Base-by-base conservation (phyloP, 805 yeast species). In the Kuraishia cidri region DNA sequence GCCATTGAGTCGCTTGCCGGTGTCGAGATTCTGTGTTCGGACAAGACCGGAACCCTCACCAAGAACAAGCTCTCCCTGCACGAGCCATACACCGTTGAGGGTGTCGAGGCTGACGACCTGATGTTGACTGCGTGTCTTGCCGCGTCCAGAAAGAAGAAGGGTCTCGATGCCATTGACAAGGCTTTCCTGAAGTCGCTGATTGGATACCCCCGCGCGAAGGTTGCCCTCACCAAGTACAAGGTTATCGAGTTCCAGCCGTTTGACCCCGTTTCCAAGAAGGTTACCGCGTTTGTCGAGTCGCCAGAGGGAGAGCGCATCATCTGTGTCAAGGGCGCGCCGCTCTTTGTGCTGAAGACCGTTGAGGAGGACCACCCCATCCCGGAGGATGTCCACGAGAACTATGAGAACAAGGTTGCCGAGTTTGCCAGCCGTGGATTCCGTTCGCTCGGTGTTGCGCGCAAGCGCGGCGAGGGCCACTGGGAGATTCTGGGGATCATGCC, bases 391-490 rank as follows among this genome's bases (percentile, higher is more conserved):
- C 83, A 81, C 58, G 92, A 84, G 69, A 85, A 83, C 75, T 87
- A 87, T 67, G 94, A 86, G 74, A 83, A 85, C 78, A 86, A 86
- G 66, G 96, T 87, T 54, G 95, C 95, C 57, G 96, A 87, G 70
- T 85, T 87, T 62, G 96, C 96, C 58, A 79, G 94, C 53, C 81
- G 95, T 78, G 96, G 96, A 76, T 87, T 85, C 90, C 76, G 96
- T 69, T 87, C 96, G 56, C 74, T 87, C 61, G 96, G 96, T 80
- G 95, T 87, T 71, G 96, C 96, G 46, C 84, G 96, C 77, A 85
- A 85, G 85, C 79, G 94, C 73, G 95, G 94, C 68, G 95, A 85
- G 67, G 94, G 94, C 54, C 94, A 84, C 78, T 87, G 95, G 95
- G 95, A 87, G 70, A 86, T 87, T 52, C 71, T 87, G 58, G 96